Base-by-base conservation (phyloP, 768 basidiomycete species). In the Leccinum disarticulatum region DNA sequence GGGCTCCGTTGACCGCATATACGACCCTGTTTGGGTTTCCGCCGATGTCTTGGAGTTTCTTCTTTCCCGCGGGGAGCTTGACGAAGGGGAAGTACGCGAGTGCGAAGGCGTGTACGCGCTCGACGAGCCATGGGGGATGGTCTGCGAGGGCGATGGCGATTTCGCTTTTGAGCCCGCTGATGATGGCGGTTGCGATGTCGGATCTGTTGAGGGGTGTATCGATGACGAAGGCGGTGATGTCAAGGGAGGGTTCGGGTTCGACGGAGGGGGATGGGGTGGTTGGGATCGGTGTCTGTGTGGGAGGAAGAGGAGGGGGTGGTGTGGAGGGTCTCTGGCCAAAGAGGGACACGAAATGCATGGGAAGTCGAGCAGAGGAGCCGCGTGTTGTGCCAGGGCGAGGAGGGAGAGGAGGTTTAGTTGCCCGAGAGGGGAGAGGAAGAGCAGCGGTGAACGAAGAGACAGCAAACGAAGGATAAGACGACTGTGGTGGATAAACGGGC, bases 261-360 rank as follows among this genome's bases (percentile, higher is more conserved):
- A 69, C 50, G 1, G 79, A 57, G 2, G 74, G 63, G 28, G 9
- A 4, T 4, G 43, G n/a, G 43, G 10, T 2, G 31, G 10, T 3
- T 11, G n/a, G 41, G 10, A 43, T 2, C 22, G 55, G 17, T 2
- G 62, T 19, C 9, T 58, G 72, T 38, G 15, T 66, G 43, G 54
- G 71, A 65, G 64, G 73, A 61, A 54, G 73, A 11, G 66, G 64
- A 30, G 71, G 72, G 9, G 67, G 76, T 19, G 70, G 62, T 25
- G 68, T 74, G 43, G 72, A 63, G 5, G 77, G 59, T 52, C 73
- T 66, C 38, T 75, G 69, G 6, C 86, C 89, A 65, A 92, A 93
- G n/a, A 95, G 79, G 2, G 88, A 87, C 0, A 90, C 87, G 64
- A 95, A 94, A 0, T 91, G 87, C 65, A 88, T 89, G 28, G 81